Evolutionary conservation across 2,329 filamentous ascomycete genomes (phyloP).

Genomic region (Cladophialophora yegresii): DNA sequence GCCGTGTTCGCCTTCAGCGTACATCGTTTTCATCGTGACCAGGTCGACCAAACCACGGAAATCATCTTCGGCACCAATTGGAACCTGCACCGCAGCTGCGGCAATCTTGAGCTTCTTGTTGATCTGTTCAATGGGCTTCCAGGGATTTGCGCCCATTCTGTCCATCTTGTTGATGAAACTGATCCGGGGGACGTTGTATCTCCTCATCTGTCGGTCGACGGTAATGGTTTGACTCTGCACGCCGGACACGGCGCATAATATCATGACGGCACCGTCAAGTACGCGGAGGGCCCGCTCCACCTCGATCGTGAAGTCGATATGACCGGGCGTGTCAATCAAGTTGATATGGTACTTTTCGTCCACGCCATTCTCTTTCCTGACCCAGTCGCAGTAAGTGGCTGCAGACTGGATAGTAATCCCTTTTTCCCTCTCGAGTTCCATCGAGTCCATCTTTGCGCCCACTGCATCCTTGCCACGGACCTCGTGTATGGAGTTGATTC

Average conservation of each 20-base stretch:
- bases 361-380: slow-evolving; percentile 78
- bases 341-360: slow-evolving; percentile 97
- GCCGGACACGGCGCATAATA: slow-evolving; percentile 93
- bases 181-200: slow-evolving; percentile 93
- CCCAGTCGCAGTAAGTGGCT: slow-evolving; percentile 96
- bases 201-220: slow-evolving; percentile 96
- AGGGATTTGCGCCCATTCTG: slow-evolving; percentile 96
- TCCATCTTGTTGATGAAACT: slow-evolving; percentile 99
- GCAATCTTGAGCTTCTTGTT: slow-evolving; percentile 92
- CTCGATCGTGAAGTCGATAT: slow-evolving; percentile 99
- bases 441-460: slow-evolving; percentile 99
- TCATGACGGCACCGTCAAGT: slow-evolving; percentile 96
- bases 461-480: slow-evolving; percentile 92
- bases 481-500: slow-evolving; percentile 96
- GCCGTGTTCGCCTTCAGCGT: slow-evolving; percentile 81
- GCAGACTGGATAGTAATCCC: slow-evolving; percentile 99
- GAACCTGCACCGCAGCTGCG: slow-evolving; percentile 90
- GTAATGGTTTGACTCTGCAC: slow-evolving; percentile 98
- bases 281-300: slow-evolving; percentile 94
- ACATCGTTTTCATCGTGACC: slow-evolving; percentile 87
- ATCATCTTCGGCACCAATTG: slow-evolving; percentile 87
- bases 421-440: slow-evolving; percentile 97
- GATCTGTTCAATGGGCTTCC: slow-evolving; percentile 96
- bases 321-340: slow-evolving; percentile 95
- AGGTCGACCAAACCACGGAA: slow-evolving; percentile 93